Conservation (phyloP, 306 rosid species). For the Abrus precatorius region DNA sequence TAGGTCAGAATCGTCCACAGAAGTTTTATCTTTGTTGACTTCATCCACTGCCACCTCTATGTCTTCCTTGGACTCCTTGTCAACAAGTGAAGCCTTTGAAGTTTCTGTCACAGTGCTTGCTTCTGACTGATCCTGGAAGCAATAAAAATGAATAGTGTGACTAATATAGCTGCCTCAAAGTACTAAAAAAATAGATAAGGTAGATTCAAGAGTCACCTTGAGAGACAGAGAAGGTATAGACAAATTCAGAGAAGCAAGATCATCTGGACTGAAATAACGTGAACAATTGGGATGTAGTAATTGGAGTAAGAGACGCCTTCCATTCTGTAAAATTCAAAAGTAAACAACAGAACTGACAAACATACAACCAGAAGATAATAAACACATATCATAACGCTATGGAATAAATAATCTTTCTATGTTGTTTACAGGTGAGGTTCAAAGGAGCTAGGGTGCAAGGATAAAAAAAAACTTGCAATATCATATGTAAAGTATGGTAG, state of each 20-base stretch:
- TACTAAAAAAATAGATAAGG: slow-evolving; percentile 15
- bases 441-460: slow-evolving; percentile 18
- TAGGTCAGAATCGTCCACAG: slow-evolving; percentile 53
- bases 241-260: slow-evolving; percentile 72
- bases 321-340: slow-evolving; percentile 69
- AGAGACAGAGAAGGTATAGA: slow-evolving; percentile 77
- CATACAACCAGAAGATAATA: slow-evolving; percentile 3
- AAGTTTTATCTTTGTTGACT: slow-evolving; percentile 51
- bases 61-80: slow-evolving; percentile 59
- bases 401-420: slow-evolving; percentile 24
- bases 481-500: slow-evolving; percentile 17
- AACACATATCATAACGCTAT: slow-evolving; percentile 28
- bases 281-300: slow-evolving; percentile 85
- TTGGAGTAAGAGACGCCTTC: slow-evolving; percentile 81
- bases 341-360: slow-evolving; percentile 37
- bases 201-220: slow-evolving; percentile 63
- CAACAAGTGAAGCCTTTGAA: slow-evolving; percentile 54
- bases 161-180: slow-evolving; percentile 31
- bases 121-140: slow-evolving; percentile 63
- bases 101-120: slow-evolving; percentile 49
- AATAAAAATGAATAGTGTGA: slow-evolving; percentile 40
- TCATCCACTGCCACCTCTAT: slow-evolving; percentile 48
- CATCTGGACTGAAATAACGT: slow-evolving; percentile 85
- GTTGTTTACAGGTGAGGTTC: slow-evolving; percentile 2
- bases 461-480: slow-evolving; percentile 3